A percentile compares a stretch with the other conserved stretches of the same genome.
These are phyloP conservation scores for Scheffersomyces cryptocercus DNA, from an alignment of 1,139 yeast species.

Conservation along the genomic window DNA sequence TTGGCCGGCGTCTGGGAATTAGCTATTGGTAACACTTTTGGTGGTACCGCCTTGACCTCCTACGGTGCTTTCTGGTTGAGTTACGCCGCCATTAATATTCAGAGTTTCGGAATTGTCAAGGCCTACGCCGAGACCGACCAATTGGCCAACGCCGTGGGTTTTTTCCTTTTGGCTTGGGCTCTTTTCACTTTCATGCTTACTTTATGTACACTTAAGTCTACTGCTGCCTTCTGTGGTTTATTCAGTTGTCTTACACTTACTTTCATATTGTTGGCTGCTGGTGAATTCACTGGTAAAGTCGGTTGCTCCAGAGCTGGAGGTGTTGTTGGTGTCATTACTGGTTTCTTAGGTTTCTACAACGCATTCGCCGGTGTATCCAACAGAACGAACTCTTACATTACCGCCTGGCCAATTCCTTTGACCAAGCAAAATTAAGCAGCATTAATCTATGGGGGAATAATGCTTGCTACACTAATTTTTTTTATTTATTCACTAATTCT, in stretches of 20 bases:
- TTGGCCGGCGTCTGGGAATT: slow-evolving; percentile 70
- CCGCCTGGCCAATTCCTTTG: slow-evolving; percentile 34
- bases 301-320: slow-evolving; percentile 68
- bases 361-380: slow-evolving; percentile 45
- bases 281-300: slow-evolving; percentile 49
- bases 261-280: slow-evolving; percentile 57
- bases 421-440: slow-evolving; percentile 16
- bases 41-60: slow-evolving; percentile 63
- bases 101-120: slow-evolving; percentile 54
- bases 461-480: too few species aligned
- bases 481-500: not conserved
- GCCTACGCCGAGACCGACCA: slow-evolving; percentile 50
- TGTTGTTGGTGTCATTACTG: slow-evolving; percentile 60
- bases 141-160: slow-evolving; percentile 55
- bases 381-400: slow-evolving; percentile 37
- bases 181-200: slow-evolving; percentile 60
- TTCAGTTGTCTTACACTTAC: slow-evolving; percentile 57
- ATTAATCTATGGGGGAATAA: not conserved
- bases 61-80: slow-evolving; percentile 80
- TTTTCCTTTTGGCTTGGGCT: slow-evolving; percentile 67
- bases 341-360: slow-evolving; percentile 63
- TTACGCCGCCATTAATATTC: slow-evolving; percentile 58
- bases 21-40: slow-evolving; percentile 64
- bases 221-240: slow-evolving; percentile 58
- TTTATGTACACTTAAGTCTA: slow-evolving; percentile 62